These are phyloP conservation scores for Populus pruinosa DNA, from an alignment of 345 rosid genomes.

Conservation along the genomic window DNA sequence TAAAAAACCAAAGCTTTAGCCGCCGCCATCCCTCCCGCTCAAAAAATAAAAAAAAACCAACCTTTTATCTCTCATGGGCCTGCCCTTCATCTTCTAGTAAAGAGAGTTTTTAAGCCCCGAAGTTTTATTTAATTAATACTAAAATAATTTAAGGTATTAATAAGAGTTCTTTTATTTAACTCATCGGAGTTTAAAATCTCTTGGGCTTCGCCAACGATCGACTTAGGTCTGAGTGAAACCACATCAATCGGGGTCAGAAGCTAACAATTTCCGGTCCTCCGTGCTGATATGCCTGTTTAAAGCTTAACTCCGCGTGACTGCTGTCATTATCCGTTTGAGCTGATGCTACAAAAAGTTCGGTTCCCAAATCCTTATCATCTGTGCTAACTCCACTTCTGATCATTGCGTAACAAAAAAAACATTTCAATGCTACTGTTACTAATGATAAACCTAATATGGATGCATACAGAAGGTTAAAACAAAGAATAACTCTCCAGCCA, in stretches of 20 bases:
- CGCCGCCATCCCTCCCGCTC: no score
- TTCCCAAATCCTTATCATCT: not conserved
- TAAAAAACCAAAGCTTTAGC: no score
- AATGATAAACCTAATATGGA: not conserved
- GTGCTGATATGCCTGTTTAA: not conserved
- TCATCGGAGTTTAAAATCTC: not conserved
- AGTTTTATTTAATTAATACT: no score
- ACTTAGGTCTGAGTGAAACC: not conserved
- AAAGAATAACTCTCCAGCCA: conserved; percentile 2
- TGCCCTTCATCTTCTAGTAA: no score
- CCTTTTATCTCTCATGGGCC: no score
- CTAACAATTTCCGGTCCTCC: not conserved
- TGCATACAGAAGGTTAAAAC: not conserved
- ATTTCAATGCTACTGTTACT: not conserved
- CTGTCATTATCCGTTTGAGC: not conserved
- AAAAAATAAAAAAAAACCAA: no score
- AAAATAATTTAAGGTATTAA: no score
- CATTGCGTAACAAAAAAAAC: not conserved
- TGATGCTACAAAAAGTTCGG: not conserved
- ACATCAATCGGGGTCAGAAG: not conserved
- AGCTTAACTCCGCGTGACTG: not conserved
- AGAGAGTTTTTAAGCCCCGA: no score
- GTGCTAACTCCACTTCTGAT: not conserved
- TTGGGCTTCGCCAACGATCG: not conserved
- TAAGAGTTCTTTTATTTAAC: no score